phyloP scores from a whole-genome alignment of 805 yeast species.

The Torulaspora indica region DNA sequence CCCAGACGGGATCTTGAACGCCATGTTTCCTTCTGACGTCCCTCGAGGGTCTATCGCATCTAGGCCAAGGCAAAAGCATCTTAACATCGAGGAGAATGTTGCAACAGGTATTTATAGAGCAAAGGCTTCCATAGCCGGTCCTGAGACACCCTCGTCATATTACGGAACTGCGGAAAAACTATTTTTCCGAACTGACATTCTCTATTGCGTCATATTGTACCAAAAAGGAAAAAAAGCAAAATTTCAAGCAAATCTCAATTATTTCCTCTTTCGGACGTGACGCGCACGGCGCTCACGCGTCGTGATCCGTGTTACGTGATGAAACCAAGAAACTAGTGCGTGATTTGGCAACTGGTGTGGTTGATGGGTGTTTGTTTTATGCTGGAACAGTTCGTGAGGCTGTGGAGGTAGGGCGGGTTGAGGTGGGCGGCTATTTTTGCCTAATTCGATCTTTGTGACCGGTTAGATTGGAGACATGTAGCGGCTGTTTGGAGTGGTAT shows the following conservation, averaged over 20 bases:
- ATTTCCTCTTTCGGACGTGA: background rate
- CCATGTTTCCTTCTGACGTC: too few species aligned
- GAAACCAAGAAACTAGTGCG: background rate
- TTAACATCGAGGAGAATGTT: background rate
- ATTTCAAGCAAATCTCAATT: background rate
- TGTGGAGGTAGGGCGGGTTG: background rate
- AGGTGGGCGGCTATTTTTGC: slow-evolving; percentile 13
- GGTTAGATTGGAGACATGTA: slow-evolving; percentile 3
- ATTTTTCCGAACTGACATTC: background rate
- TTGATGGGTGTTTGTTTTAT: background rate
- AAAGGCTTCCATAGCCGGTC: too few species aligned
- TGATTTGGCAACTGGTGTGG: background rate
- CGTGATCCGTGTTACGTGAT: background rate
- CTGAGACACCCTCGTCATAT: too few species aligned
- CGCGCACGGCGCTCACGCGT: background rate
- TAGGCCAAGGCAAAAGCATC: too few species aligned
- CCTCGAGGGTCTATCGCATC: too few species aligned
- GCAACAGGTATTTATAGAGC: background rate
- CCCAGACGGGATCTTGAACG: too few species aligned
- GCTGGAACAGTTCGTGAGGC: slow-evolving; percentile 2
- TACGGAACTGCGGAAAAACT: background rate
- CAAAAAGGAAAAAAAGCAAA: too few species aligned
- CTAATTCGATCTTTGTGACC: slow-evolving; percentile 8
- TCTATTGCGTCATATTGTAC: background rate
- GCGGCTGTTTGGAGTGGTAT: background rate